phyloP scores from a whole-genome alignment of 345 rosid species.

The Sisymbrium altissimum region DNA sequence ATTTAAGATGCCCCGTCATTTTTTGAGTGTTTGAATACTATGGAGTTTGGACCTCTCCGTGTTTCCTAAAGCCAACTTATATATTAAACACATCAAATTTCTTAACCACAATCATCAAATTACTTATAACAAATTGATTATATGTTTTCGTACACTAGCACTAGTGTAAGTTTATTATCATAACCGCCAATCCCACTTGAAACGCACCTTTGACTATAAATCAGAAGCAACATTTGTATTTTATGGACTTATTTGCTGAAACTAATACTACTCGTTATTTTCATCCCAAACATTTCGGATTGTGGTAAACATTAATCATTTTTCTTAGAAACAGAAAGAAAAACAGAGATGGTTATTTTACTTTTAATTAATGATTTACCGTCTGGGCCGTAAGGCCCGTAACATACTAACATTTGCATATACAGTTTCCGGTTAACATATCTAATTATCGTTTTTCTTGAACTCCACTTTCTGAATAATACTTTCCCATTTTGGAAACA shows the following conservation, averaged over 20 bases:
- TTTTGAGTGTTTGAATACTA: not conserved
- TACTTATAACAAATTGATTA: not conserved
- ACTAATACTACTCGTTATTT: not conserved
- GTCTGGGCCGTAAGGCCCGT: too few species aligned
- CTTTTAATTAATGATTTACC: too few species aligned
- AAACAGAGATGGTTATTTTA: too few species aligned
- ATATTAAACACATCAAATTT: not conserved
- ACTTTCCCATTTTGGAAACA: not conserved
- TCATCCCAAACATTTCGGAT: too few species aligned
- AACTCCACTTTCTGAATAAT: not conserved
- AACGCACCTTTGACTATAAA: not conserved
- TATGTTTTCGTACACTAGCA: not conserved
- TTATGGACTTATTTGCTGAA: not conserved
- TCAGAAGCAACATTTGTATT: not conserved
- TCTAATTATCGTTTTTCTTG: not conserved
- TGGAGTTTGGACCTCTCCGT: not conserved
- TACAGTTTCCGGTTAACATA: too few species aligned
- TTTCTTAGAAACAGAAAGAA: too few species aligned
- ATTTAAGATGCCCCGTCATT: not conserved
- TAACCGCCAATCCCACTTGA: not conserved
- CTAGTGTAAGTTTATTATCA: not conserved
- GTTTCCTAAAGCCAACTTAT: constrained; percentile 2
- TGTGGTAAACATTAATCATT: too few species aligned
- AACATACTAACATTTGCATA: too few species aligned
- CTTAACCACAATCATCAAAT: not conserved